phyloP scores from a whole-genome alignment of 2,329 filamentous ascomycete genomes.

The Gyromitra esculenta region DNA sequence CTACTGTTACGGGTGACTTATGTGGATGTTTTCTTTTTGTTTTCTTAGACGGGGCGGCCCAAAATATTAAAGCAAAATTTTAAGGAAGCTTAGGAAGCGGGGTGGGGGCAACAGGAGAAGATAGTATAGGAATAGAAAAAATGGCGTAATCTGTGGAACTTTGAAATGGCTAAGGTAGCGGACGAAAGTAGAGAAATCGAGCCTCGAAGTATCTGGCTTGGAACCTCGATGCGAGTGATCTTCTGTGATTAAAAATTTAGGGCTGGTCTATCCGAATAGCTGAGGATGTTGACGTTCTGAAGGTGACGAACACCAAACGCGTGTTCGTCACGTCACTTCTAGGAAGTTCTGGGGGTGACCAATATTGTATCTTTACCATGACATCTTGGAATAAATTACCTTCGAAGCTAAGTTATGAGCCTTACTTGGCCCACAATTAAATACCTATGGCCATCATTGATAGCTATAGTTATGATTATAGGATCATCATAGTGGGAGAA shows the following conservation, averaged over 20 bases:
- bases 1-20: conserved; percentile 5
- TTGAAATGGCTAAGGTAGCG: background rate
- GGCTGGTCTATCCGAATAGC: background rate
- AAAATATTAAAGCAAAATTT: background rate
- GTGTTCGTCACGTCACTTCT: no score
- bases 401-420: no score
- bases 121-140: conserved; percentile 16
- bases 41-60: conserved; percentile 4
- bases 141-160: background rate
- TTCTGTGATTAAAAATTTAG: background rate
- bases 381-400: no score
- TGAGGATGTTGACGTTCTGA: background rate
- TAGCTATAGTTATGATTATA: no score
- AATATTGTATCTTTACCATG: no score
- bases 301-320: background rate
- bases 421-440: no score
- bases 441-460: no score
- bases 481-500: no score
- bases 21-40: conserved; percentile 11
- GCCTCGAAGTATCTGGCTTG: no score
- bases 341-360: no score
- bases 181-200: background rate
- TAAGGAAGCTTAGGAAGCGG: background rate
- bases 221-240: background rate
- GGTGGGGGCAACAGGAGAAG: background rate